Evolutionary conservation across 805 yeast species (phyloP), one percentile per base, ranked within the genome.

Genomic region (Yamadazyma sp.): DNA sequence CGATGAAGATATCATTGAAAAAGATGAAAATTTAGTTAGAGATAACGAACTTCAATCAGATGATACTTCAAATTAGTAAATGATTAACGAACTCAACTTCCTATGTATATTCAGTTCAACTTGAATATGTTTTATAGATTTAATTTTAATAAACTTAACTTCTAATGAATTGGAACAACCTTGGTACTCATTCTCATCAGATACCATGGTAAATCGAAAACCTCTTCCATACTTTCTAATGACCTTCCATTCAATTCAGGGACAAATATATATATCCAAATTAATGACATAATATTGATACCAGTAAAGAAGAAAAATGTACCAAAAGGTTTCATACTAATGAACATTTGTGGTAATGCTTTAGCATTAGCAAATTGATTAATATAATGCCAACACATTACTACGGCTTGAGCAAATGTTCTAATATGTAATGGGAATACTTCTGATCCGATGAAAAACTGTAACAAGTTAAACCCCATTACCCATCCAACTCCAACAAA

Each of bases 351-450:
- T n/a, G 82, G 79, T 25, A 74, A 49, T 1, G 80, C 79, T 49
- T 72, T 74, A 20, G 78, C 64, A 54, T 73, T 75, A 45, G 76
- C 79, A 45, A 67, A 76, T 49, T 76, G 81, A 55, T 73, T 74
- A 19, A 70, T 70, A 47, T 69, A 76, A 48, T 76, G 82, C 51
- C 74, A 64, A 3, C 64, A 67, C 82, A 76, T 76, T 42, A 73
- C 62, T 16, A 70, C 38, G 3, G 78, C 65, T 30, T 73, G 70
- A 18, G 74, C 79, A 42, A 72, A 55, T 24, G 69, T 64, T 42
- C 80, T 62, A 23, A 70, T 60, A 39, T 69, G 61, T 47, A 75
- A 54, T 15, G 81, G 81, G 49, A 75, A 65, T 34, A 76, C 64
- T 48, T 76, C 82, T 4, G 80, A 65, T 40, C 74, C 75, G 45